phyloP scores from a whole-genome alignment of 495 filamentous ascomycete species.

The Penicillium ucsense region DNA sequence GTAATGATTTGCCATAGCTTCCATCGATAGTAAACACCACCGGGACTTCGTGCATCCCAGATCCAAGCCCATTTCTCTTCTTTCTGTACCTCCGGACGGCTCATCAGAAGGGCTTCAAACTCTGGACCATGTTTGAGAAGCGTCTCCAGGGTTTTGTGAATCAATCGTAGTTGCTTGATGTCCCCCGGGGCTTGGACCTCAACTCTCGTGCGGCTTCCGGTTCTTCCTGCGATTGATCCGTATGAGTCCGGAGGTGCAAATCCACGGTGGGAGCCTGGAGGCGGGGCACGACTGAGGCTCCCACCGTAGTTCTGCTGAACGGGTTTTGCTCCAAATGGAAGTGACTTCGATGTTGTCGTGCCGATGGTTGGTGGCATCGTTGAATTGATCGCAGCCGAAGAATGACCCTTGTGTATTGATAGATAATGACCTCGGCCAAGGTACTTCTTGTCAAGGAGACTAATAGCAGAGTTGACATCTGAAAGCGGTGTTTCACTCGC shows the following conservation, averaged over 20 bases:
- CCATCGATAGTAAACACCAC: slow-evolving; percentile 84
- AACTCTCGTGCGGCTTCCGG: slow-evolving; percentile 49
- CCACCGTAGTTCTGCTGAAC: slow-evolving; percentile 38
- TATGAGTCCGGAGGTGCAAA: slow-evolving; percentile 79
- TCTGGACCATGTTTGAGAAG: slow-evolving; percentile 72
- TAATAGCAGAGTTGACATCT: slow-evolving; percentile 77
- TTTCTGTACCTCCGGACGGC: slow-evolving; percentile 61
- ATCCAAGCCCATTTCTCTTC: slow-evolving; percentile 92
- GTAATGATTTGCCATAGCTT: slow-evolving; percentile 78
- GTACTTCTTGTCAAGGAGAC: slow-evolving; percentile 72
- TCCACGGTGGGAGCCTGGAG: slow-evolving; percentile 52
- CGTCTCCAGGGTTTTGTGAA: slow-evolving; percentile 78
- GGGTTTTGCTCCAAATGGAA: slow-evolving; percentile 79
- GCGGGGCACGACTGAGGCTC: slow-evolving; percentile 45
- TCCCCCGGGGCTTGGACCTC: slow-evolving; percentile 68
- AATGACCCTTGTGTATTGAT: slow-evolving; percentile 69
- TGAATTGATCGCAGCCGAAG: slow-evolving; percentile 62
- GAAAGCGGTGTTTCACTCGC: slow-evolving; percentile 74
- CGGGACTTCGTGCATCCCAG: slow-evolving; percentile 74
- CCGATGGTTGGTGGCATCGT: slow-evolving; percentile 40
- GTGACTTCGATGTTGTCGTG: slow-evolving; percentile 42
- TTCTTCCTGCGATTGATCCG: slow-evolving; percentile 30
- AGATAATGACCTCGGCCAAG: slow-evolving; percentile 83
- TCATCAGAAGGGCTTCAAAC: slow-evolving; percentile 92
- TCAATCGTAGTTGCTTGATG: slow-evolving; percentile 68